Percentiles rank a stretch among this genome's conserved stretches.
Evolutionary conservation across 345 rosid genomes (phyloP).

Genomic region (Linum tenue): DNA sequence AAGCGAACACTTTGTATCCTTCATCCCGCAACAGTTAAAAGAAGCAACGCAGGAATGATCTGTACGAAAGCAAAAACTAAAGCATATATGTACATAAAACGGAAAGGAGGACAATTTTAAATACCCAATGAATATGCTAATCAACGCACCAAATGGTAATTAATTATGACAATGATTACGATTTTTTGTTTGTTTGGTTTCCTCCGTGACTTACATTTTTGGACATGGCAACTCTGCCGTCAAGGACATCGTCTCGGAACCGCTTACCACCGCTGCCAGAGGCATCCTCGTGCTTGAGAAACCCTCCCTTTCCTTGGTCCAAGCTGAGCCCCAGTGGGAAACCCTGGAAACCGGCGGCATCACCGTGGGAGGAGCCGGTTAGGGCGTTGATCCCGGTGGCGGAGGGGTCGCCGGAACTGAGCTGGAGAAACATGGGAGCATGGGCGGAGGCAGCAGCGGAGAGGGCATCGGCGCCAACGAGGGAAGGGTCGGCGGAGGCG

Average conservation of each 20-base stretch:
- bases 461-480: conserved; percentile 40
- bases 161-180: background rate
- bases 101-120: background rate
- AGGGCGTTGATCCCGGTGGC: conserved; percentile 28
- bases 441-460: conserved; percentile 28
- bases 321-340: conserved; percentile 84
- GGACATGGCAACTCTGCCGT: conserved; percentile 48
- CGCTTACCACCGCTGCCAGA: conserved; percentile 63
- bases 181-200: too few relatives aligned
- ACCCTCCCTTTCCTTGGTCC: conserved; percentile 67
- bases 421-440: conserved; percentile 80
- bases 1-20: conserved; percentile 8
- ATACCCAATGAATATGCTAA: background rate
- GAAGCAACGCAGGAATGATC: background rate
- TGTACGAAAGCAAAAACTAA: background rate
- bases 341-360: conserved; percentile 58
- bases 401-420: conserved; percentile 65
- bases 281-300: conserved; percentile 65
- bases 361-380: conserved; percentile 11
- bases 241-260: conserved; percentile 55
- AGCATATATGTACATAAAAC: background rate
- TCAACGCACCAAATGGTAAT: background rate
- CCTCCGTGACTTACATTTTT: conserved; percentile 52
- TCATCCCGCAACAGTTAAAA: background rate
- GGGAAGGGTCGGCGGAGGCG: conserved; percentile 45